A percentile compares a stretch with the other conserved stretches of the same genome.
phyloP scores from a whole-genome alignment of 176 grass and related monocot species.

The Raddia distichophylla region DNA sequence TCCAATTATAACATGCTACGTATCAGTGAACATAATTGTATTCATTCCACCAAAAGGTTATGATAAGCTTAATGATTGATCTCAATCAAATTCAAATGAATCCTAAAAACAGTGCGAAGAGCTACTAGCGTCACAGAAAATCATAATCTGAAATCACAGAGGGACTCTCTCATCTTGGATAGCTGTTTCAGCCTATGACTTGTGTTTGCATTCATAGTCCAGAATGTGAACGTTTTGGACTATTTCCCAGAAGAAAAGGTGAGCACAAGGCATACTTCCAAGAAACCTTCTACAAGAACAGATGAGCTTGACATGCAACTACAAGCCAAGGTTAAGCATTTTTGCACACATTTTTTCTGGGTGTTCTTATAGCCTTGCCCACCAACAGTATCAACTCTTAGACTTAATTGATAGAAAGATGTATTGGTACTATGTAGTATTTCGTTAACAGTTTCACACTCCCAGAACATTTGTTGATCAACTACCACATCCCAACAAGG shows the following conservation, averaged over 20 bases:
- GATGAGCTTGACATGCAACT: neutral
- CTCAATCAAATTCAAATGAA: slow-evolving; percentile 1
- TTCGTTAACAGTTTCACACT: neutral
- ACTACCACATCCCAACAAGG: neutral
- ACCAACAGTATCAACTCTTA: neutral
- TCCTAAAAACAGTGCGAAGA: neutral
- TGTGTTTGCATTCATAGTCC: neutral
- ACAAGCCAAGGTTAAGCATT: neutral
- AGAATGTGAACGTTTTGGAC: neutral
- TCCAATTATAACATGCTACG: neutral
- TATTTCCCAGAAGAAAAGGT: neutral
- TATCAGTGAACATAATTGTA: neutral
- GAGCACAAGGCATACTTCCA: neutral
- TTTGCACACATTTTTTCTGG: neutral
- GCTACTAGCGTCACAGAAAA: neutral
- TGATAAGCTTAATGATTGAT: neutral
- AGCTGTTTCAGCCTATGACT: neutral
- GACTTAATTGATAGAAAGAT: neutral
- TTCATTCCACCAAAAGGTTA: slow-evolving; percentile 3
- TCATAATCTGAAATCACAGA: neutral
- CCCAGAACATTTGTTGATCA: slow-evolving; percentile 25
- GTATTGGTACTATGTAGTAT: neutral
- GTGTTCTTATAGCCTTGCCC: neutral
- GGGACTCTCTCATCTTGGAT: neutral
- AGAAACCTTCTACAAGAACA: neutral